Percentiles rank a stretch among this genome's conserved stretches.
These are phyloP conservation scores for Xylaria arbuscula DNA, from an alignment of 2,329 filamentous ascomycete genomes.

Conservation along the genomic window DNA sequence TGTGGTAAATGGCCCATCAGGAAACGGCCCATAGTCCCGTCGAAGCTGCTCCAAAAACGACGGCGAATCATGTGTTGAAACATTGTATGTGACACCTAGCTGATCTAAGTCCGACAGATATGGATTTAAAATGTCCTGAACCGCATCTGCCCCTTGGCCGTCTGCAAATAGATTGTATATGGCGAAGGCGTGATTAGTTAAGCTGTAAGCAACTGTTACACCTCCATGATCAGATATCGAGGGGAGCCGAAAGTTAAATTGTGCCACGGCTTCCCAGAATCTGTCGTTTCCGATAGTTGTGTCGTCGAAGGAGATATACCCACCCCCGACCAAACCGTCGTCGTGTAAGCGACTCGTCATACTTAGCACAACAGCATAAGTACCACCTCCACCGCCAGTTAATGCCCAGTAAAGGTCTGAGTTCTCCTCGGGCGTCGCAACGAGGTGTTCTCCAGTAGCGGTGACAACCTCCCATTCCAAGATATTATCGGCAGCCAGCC, in stretches of 20 bases:
- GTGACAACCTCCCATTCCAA: slow-evolving; percentile 68
- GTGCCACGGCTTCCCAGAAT: background rate
- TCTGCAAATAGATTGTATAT: background rate
- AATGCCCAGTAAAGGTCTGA: slow-evolving; percentile 72
- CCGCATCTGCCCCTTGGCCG: background rate
- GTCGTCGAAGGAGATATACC: background rate
- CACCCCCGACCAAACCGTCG: slow-evolving; percentile 44
- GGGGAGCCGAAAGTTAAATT: background rate
- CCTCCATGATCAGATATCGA: background rate
- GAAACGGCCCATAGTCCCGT: background rate
- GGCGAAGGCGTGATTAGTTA: background rate
- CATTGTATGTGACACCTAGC: background rate
- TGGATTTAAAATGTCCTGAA: background rate
- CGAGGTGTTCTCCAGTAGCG: slow-evolving; percentile 58
- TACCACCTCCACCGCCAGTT: slow-evolving; percentile 68
- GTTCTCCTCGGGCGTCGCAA: slow-evolving; percentile 60
- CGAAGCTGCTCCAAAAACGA: background rate
- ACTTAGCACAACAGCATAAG: slow-evolving; percentile 66
- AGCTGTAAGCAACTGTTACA: background rate
- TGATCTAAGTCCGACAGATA: background rate
- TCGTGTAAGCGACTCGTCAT: slow-evolving; percentile 64
- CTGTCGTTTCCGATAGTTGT: background rate
- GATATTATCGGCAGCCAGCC: slow-evolving; percentile 68
- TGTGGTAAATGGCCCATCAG: background rate
- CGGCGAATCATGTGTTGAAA: background rate